Evolutionary conservation across 192 early-diverging fungal species (phyloP), one percentile per base, ranked within the genome.

Genomic region (Backusella tuberculispora): DNA sequence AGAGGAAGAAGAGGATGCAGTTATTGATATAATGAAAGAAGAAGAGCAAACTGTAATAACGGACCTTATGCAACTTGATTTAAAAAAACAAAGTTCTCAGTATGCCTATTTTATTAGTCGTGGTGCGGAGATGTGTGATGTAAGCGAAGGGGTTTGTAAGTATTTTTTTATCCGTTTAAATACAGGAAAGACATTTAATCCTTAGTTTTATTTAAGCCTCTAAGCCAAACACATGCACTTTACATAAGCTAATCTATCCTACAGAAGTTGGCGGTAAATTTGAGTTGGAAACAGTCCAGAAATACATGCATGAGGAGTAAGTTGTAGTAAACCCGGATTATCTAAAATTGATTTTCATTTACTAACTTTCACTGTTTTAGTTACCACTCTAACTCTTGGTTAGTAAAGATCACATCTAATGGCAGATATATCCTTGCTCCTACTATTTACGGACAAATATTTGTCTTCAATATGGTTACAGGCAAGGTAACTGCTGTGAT

Each of bases 381-480:
- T 48, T 94, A 94, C 70, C 85, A 85, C 69, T 92, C 96, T 17
- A 98, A 98, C 77, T 97, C 97, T 34, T 98, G 97, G 97, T 85
- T 97, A 15, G 94, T 94, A 42, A 95, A 95, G 43, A 86, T 98
- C 41, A 80, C 94, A 0, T 90, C 90, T 26, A 98, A 96, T 77
- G 95, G 95, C 9, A 84, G 95, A 43, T 96, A 97, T 73, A 71
- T 98, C 14, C 76, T 90, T 44, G 97, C 96, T 24, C 96, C 96
- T 0, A 97, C 96, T 4, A 92, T 93, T 56, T 91, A 92, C 63
- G 97, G 97, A 3, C 90, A 94, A 69, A 89, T 97, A 21, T 95
- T 96, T 83, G 83, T 94, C 37, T 98, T 93, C 78, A 89, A 92
- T 76, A 73, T 97, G 48, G 81, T 84, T 37, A 92, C 91, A 0